Percentiles rank a stretch among this genome's conserved stretches.
These are phyloP conservation scores for Hymenoscyphus albidus DNA, from an alignment of 2,329 filamentous ascomycete genomes.

Conservation along the genomic window DNA sequence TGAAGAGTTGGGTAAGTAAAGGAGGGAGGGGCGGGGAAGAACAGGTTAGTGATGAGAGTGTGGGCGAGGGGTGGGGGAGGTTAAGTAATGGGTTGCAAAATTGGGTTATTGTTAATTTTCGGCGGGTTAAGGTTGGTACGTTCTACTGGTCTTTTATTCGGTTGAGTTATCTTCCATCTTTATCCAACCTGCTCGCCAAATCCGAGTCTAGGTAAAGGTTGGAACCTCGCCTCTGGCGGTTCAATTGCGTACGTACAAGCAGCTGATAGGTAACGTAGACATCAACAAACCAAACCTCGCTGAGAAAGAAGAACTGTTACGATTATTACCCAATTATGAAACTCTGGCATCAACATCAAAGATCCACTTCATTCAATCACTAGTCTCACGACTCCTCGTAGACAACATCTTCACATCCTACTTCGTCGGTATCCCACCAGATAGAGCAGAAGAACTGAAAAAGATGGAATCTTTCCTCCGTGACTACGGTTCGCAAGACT, in stretches of 20 bases:
- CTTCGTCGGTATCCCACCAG: slow-evolving; percentile 57
- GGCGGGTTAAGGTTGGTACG: slow-evolving; percentile 52
- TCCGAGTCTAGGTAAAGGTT: not conserved
- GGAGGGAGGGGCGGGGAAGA: slow-evolving; percentile 59
- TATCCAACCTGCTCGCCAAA: not conserved
- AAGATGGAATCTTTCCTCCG: slow-evolving; percentile 28
- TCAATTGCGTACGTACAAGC: not conserved
- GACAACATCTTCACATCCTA: slow-evolving; percentile 59
- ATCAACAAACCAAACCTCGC: slow-evolving; percentile 40
- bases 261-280: slow-evolving; percentile 37
- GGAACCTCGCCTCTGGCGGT: not conserved
- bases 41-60: slow-evolving; percentile 61
- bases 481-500: slow-evolving; percentile 24
- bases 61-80: slow-evolving; percentile 57
- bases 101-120: slow-evolving; percentile 68
- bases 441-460: slow-evolving; percentile 49
- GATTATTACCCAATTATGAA: slow-evolving; percentile 56
- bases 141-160: slow-evolving; percentile 7
- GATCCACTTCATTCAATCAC: slow-evolving; percentile 59
- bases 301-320: slow-evolving; percentile 42
- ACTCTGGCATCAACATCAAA: slow-evolving; percentile 52
- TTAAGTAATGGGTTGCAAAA: slow-evolving; percentile 68
- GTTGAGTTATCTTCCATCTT: not conserved
- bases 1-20: slow-evolving; percentile 70
- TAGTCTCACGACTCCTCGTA: slow-evolving; percentile 57